These are phyloP conservation scores for Agaricus blazei DNA, from an alignment of 768 basidiomycete species.

Conservation along the genomic window DNA sequence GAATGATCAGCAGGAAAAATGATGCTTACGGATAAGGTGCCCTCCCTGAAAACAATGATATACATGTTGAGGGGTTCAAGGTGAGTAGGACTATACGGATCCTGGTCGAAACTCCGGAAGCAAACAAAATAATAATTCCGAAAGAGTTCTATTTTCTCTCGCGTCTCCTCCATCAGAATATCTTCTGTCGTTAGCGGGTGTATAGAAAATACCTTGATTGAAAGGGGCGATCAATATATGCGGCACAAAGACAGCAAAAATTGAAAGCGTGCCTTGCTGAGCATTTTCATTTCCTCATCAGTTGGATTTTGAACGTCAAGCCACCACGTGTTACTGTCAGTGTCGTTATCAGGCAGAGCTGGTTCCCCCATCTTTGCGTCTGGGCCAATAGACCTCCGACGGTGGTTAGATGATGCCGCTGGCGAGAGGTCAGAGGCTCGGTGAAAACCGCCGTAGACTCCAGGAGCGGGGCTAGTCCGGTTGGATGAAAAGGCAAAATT, in stretches of 20 bases:
- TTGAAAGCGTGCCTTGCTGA: conserved; percentile 67
- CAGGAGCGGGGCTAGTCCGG: conserved; percentile 1
- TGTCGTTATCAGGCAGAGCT: conserved; percentile 28
- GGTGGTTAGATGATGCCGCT: conserved; percentile 2
- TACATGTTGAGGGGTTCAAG: conserved; percentile 99
- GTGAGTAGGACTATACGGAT: conserved; percentile 93
- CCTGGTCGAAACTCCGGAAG: conserved; percentile 99
- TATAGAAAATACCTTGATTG: conserved; percentile 81
- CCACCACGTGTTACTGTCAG: conserved; percentile 93
- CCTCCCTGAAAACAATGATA: conserved; percentile 97
- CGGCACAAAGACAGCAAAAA: not conserved
- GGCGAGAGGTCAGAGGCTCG: conserved; percentile 1
- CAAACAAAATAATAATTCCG: conserved; percentile 98
- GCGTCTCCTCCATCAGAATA: conserved; percentile 98
- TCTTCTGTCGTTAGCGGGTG: conserved; percentile 99
- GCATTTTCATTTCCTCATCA: conserved; percentile 97
- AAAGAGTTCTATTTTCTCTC: conserved; percentile 99
- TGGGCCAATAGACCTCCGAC: conserved; percentile 5
- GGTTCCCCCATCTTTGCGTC: conserved; percentile 13
- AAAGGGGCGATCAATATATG: not conserved
- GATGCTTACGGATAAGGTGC: conserved; percentile 73
- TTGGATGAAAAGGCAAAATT: conserved; percentile 16
- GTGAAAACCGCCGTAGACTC: not conserved
- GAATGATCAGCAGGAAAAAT: not conserved
- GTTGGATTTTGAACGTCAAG: conserved; percentile 90